Conservation (phyloP, 805 yeast genomes). For the Hanseniaspora nectarophila region DNA sequence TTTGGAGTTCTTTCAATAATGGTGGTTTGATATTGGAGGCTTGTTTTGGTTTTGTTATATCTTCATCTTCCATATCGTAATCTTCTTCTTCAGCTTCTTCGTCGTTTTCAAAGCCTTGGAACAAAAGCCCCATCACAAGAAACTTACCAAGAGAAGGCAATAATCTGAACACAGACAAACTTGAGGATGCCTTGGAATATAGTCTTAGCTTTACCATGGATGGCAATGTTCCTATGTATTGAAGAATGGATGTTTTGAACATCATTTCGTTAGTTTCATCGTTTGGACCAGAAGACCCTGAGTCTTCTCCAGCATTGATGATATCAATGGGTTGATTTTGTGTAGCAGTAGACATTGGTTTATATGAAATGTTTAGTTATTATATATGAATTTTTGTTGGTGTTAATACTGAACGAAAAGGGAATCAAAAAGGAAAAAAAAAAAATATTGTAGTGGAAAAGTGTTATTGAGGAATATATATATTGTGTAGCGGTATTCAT, state of each 20-base stretch:
- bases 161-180: slow-evolving; percentile 81
- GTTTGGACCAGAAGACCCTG: not conserved
- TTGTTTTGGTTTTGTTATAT: not conserved
- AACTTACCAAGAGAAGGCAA: slow-evolving; percentile 83
- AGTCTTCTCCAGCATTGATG: slow-evolving; percentile 5
- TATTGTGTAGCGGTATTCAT: no score
- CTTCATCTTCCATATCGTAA: slow-evolving; percentile 7
- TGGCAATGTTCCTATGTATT: slow-evolving; percentile 81
- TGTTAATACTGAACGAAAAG: no score
- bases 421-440: no score
- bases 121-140: slow-evolving; percentile 75
- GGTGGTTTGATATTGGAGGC: not conserved
- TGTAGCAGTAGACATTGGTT: not conserved
- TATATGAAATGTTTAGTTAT: not conserved
- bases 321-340: not conserved
- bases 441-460: no score
- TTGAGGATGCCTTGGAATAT: slow-evolving; percentile 83
- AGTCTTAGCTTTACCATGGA: slow-evolving; percentile 72
- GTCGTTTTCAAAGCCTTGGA: slow-evolving; percentile 56
- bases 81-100: slow-evolving; percentile 51
- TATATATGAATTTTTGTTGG: not conserved
- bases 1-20: slow-evolving; percentile 5
- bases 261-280: slow-evolving; percentile 21
- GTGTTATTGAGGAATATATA: no score
- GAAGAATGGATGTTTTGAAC: slow-evolving; percentile 67